Base-by-base conservation (phyloP, 78 protist genomes). In the Emiliania huxleyi region DNA sequence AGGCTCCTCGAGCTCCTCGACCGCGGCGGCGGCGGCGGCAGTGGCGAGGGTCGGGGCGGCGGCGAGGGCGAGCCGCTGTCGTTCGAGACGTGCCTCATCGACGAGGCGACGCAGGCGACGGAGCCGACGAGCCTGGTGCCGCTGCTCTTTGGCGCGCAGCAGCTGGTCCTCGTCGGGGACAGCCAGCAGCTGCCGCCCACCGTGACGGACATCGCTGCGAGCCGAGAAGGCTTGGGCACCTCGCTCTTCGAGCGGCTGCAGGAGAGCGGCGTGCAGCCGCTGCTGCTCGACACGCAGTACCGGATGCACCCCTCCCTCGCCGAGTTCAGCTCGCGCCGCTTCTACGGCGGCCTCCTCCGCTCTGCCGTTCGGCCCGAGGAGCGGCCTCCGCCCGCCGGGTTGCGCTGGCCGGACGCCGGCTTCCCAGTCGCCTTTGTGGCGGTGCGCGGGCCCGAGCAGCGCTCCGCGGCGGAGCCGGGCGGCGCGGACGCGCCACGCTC, bases 91-190 rank as follows among this genome's bases (percentile, higher is more conserved):
- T 94, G 94, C n/a, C 87, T 96, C n/a, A 49, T 96, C 26, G 97
- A 96, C 92, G 97, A 96, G 83, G 95, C 97, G 44, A 49, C 95
- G 15, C 97, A 96, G 91, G 94, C 96, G 38, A 92, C 94, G 21
- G 97, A 96, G 90, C 93, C 97, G 29, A 89, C 97, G 25, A 29
- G 91, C 43, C 40, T 96, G 11, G 91, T 93, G 3, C 93, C 96
- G 77, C 62, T 94, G 18, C 23, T 45, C 40, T 84, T 56, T 77
- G 91, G 94, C 40, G 52, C 84, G 15, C 83, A 90, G 90, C 94
- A 94, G 90, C 55, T 95, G 6, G 55, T 94, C 79, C 43, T 96
- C n/a, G 87, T 96, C 45, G 97, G 97, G 75, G 97, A 96, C 73
- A 94, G 91, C 29, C 91, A 90, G 44, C 97, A 96, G 90, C 93